phyloP scores from a whole-genome alignment of 495 filamentous ascomycete genomes.

The Bathelium albidoporum region DNA sequence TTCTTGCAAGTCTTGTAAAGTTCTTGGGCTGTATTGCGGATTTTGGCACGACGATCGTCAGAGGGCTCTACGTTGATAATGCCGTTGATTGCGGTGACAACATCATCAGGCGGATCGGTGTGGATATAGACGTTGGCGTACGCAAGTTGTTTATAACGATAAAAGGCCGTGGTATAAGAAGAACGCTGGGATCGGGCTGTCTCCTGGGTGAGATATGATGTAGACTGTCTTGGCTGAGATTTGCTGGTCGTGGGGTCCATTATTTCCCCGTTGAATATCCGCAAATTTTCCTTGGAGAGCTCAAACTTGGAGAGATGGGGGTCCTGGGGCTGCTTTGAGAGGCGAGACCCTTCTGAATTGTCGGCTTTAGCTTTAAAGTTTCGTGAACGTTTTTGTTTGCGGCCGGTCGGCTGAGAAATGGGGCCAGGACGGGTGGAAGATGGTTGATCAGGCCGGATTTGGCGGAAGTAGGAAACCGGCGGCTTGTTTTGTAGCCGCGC shows the following conservation, averaged over 20 bases:
- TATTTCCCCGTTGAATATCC: neutral
- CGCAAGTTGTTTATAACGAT: conserved; percentile 1
- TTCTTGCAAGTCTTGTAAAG: neutral
- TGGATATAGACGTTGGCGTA: conserved; percentile 5
- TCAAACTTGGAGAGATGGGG: no score
- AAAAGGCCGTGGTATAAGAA: neutral
- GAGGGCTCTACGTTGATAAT: neutral
- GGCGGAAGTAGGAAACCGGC: no score
- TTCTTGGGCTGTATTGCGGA: neutral
- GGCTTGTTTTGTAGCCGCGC: no score
- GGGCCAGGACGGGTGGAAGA: no score
- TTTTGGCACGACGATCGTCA: neutral
- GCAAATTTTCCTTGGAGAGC: neutral
- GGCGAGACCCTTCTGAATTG: neutral
- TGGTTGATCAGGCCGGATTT: no score
- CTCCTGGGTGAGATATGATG: neutral
- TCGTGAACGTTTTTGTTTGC: neutral
- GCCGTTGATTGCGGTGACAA: conserved; percentile 4
- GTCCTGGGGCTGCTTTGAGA: neutral
- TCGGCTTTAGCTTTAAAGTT: neutral
- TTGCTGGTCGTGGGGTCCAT: neutral
- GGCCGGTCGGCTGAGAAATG: no score
- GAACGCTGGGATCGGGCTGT: neutral
- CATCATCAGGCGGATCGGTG: conserved; percentile 5
- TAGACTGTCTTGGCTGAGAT: neutral